A percentile compares a stretch with the other conserved stretches of the same genome.
phyloP scores from a whole-genome alignment of 179 eudicot genomes.

The Carnegiea gigantea region DNA sequence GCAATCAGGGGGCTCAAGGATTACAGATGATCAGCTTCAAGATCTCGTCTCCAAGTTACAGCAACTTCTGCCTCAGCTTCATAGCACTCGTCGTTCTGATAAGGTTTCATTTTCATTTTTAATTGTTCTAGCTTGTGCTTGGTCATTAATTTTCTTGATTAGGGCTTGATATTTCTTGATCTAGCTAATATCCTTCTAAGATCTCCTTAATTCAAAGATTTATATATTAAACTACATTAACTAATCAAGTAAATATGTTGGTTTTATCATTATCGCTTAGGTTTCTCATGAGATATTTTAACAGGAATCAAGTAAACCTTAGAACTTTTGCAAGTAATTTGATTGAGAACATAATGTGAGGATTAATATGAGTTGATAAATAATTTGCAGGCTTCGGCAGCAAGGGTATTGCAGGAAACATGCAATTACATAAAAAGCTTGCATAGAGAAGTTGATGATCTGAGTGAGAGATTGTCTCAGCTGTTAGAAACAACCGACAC shows the following conservation, averaged over 20 bases:
- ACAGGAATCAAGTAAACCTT: too few relatives aligned
- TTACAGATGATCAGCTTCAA: constrained; percentile 60
- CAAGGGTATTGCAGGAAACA: constrained; percentile 53
- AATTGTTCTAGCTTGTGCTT: neutral
- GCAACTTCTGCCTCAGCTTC: constrained; percentile 58
- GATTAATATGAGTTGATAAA: neutral
- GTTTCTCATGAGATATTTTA: neutral
- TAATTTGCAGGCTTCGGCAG: constrained; percentile 44
- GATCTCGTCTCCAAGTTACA: constrained; percentile 60
- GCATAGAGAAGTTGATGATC: constrained; percentile 58
- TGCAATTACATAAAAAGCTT: constrained; percentile 57
- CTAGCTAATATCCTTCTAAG: neutral
- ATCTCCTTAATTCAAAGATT: neutral
- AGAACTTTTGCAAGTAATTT: too few relatives aligned
- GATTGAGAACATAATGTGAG: too few relatives aligned
- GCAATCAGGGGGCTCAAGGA: constrained; percentile 47
- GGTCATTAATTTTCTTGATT: neutral
- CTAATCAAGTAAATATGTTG: too few relatives aligned
- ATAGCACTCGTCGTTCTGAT: constrained; percentile 36
- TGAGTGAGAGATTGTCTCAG: constrained; percentile 51
- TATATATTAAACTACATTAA: neutral
- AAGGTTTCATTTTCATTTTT: constrained; percentile 35
- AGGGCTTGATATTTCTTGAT: neutral
- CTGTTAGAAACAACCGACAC: constrained; percentile 44
- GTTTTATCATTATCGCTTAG: neutral